Base-by-base conservation (phyloP, 495 filamentous ascomycete genomes). In the Aspergillus avenaceus region DNA sequence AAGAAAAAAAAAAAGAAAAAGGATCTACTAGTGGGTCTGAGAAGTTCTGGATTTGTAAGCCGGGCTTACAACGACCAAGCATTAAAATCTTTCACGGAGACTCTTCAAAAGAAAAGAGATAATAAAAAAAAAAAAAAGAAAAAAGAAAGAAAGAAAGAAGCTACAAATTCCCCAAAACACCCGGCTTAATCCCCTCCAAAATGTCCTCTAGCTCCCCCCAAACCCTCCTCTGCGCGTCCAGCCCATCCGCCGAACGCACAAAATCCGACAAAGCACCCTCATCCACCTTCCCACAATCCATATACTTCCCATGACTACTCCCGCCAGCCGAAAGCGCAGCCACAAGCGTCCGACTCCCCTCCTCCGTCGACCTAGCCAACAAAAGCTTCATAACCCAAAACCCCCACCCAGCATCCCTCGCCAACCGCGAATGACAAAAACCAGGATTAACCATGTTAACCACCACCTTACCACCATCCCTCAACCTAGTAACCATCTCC, bases 381-480 rank as follows among this genome's bases (percentile, higher is more conserved):
- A 68, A 14, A 0, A 50, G 6, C 40, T 64, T 53, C 14, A 73
- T 19, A 1, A 68, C 1, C 18, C 3, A 13, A 3, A 62, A 28
- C 3, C 5, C 19, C 22, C 46, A 45, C 0, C 51, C 32, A 3
- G 8, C 55, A 2, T 80, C 64, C 1, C 77, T 62, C 3, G 53
- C 58, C 1, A 83, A 54, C 3, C 60, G 50, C 4, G 79, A 74
- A 38, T 70, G 52, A 58, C 75, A 81, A 31, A 80, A 50, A 1
- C 80, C 78, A 0, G 82, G 82, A 43, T 74, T 77, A 5, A 77
- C 32, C 18, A 70, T 63, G 56, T 80, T 82, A 45, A 85, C 59
- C 19, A 81, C 68, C 14, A 86, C 76, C n/a, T n/a, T n/a, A 19
- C 58, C 55, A 3, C 62, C 54, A 14, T 58, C 57, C 11, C 49